Base-by-base conservation (phyloP, 805 yeast genomes). In the Ogataea wickerhamii region DNA sequence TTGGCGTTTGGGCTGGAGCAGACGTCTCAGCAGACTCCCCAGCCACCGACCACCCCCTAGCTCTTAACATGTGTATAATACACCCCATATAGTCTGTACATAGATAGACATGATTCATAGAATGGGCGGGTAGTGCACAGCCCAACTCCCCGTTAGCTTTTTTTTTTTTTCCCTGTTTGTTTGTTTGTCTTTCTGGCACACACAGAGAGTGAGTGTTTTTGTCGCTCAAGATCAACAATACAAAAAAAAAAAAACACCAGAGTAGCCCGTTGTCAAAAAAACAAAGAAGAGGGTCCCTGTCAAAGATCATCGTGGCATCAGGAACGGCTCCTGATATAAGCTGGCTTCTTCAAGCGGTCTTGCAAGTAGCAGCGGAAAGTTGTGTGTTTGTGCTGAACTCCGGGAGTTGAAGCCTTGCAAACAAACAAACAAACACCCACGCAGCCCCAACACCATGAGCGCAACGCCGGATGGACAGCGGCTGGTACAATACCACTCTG, bases 401-500 rank as follows among this genome's bases (percentile, higher is more conserved):
- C n/a, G n/a, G n/a, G n/a, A n/a, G n/a, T n/a, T n/a, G n/a, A n/a
- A n/a, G n/a, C n/a, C n/a, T n/a, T n/a, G n/a, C n/a, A n/a, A n/a
- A n/a, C n/a, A n/a, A n/a, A n/a, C n/a, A n/a, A n/a, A n/a, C n/a
- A n/a, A n/a, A n/a, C n/a, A n/a, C n/a, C n/a, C n/a, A n/a, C n/a
- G n/a, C n/a, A n/a, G n/a, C n/a, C n/a, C n/a, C n/a, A n/a, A 18
- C 33, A 37, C 43, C 13, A 40, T 41, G 12, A 38, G 34, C 34
- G 35, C 33, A 39, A 50, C 49, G 54, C 31, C 48, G 18, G 43
- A 43, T 34, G 34, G 36, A n/a, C 38, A 40, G 23, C 53, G 48
- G 7, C 37, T 56, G 17, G 32, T 45, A 18, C 51, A 50, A 18
- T 76, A 74, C 53, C 72, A 72, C 51, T 64, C 60, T 47, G 77